A percentile compares a stretch with the other conserved stretches of the same genome.
Conservation (phyloP, 768 basidiomycete genomes). For the Cystobasidium ongulense region DNA sequence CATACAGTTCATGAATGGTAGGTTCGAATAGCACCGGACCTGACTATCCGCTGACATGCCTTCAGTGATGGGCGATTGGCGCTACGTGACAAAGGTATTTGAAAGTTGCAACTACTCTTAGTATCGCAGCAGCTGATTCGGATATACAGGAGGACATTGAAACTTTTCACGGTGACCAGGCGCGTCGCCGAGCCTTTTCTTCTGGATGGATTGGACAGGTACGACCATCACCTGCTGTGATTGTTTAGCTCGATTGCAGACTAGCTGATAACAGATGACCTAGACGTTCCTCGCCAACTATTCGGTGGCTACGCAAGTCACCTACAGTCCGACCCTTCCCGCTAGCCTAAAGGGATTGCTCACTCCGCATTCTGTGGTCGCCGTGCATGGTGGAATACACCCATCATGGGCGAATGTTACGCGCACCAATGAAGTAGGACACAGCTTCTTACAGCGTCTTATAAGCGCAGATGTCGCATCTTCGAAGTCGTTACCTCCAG, state of each 20-base stretch:
- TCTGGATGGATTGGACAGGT: conserved; percentile 37
- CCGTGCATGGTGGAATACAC: conserved; percentile 52
- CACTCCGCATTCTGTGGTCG: conserved; percentile 84
- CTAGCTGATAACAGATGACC: conserved; percentile 53
- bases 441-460: conserved; percentile 60
- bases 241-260: too few species aligned
- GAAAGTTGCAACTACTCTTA: not conserved
- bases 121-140: not conserved
- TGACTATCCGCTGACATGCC: not conserved
- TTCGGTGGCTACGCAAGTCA: conserved; percentile 68
- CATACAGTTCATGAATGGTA: conserved; percentile 18
- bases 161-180: conserved; percentile 32
- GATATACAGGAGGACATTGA: conserved; percentile 30
- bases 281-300: conserved; percentile 78
- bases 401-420: conserved; percentile 54
- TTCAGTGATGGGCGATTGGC: conserved; percentile 34
- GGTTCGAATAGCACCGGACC: not conserved
- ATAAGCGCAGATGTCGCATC: conserved; percentile 52
- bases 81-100: conserved; percentile 32
- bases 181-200: conserved; percentile 34
- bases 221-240: conserved; percentile 55
- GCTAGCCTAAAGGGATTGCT: conserved; percentile 63
- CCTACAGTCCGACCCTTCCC: conserved; percentile 54
- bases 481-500: conserved; percentile 52
- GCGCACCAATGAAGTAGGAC: conserved; percentile 64